These are phyloP conservation scores for Rhipidocladum racemiflorum DNA, from an alignment of 176 grass and related monocot species.

Conservation along the genomic window DNA sequence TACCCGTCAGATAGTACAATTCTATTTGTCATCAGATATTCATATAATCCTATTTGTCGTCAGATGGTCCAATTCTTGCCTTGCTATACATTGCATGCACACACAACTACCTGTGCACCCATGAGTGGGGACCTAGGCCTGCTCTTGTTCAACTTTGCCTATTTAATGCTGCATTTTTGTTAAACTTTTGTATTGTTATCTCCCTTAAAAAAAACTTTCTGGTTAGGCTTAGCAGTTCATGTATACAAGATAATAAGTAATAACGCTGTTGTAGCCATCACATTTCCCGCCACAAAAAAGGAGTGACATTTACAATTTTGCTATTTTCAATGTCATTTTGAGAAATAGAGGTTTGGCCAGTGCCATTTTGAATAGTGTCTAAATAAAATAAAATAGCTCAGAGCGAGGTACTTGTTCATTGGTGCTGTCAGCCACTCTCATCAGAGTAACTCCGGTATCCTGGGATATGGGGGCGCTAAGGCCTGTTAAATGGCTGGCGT, in stretches of 20 bases:
- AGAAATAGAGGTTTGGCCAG: neutral
- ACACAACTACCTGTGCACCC: neutral
- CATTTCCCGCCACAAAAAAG: neutral
- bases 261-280: neutral
- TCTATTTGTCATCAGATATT: no score
- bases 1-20: no score
- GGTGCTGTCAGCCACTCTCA: neutral
- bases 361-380: neutral
- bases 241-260: neutral
- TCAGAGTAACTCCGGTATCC: neutral
- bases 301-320: neutral
- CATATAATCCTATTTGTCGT: neutral
- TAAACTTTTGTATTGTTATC: neutral
- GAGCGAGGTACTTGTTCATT: neutral
- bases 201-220: neutral
- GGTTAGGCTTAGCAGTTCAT: neutral
- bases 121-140: neutral
- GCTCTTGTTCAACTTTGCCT: neutral
- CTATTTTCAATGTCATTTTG: slow-evolving; percentile 15
- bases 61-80: neutral
- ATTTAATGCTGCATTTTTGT: neutral
- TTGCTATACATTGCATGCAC: neutral
- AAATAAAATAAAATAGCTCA: neutral
- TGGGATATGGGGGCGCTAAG: neutral
- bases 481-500: neutral